phyloP scores from a whole-genome alignment of 2,329 filamentous ascomycete genomes.

The Trichoderma sp. region DNA sequence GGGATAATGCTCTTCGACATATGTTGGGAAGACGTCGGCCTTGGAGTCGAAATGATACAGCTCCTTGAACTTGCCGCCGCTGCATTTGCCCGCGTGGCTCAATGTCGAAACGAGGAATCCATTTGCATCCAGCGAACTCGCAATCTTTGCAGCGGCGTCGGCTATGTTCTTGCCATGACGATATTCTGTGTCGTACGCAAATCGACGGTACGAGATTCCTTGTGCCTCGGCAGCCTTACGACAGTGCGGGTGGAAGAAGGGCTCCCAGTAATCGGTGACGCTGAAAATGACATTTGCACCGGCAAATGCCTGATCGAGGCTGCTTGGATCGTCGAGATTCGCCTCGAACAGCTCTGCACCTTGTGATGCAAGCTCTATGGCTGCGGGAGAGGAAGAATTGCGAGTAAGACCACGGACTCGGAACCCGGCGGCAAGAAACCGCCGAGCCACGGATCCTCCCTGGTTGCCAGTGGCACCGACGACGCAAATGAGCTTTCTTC shows the following conservation, averaged over 20 bases:
- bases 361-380: conserved; percentile 37
- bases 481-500: conserved; percentile 41
- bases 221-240: conserved; percentile 37
- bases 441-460: conserved; percentile 51
- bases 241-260: conserved; percentile 45
- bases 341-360: conserved; percentile 46
- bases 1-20: conserved; percentile 43
- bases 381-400: conserved; percentile 39
- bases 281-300: conserved; percentile 52
- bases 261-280: conserved; percentile 55
- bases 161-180: conserved; percentile 54
- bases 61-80: conserved; percentile 43
- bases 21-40: conserved; percentile 48
- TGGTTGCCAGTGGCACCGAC: conserved; percentile 50
- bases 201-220: conserved; percentile 42
- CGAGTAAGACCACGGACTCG: conserved; percentile 49
- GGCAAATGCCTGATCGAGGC: conserved; percentile 40
- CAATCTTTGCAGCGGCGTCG: conserved; percentile 46
- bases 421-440: conserved; percentile 43
- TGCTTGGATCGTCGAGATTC: conserved; percentile 41
- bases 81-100: conserved; percentile 47
- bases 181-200: conserved; percentile 48
- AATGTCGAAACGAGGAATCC: conserved; percentile 52
- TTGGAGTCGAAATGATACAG: conserved; percentile 54
- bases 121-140: conserved; percentile 42